Evolutionary conservation across 1,284 basidiomycete species (phyloP), one percentile per base, ranked within the genome.

Genomic region (Porogramme epimiltina): DNA sequence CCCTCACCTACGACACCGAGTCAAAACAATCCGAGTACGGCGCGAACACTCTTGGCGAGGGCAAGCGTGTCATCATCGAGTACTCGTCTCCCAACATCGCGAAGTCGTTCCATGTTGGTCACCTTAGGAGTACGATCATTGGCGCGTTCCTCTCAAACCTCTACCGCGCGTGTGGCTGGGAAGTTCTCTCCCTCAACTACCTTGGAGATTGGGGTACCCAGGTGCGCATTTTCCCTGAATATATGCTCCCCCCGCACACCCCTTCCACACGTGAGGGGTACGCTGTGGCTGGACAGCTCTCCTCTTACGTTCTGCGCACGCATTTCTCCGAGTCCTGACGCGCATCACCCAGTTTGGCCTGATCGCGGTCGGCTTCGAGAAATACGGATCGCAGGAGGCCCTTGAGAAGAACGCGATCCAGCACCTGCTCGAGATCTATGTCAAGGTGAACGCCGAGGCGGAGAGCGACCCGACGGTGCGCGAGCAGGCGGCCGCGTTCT

Each of bases 31-130:
- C 83, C 3, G 81, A 83, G 48, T 95, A 91, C 63, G 93, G 93
- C 18, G 80, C 81, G 2, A 91, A 91, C 67, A 73, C 76, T 15
- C 79, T 79, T n/a, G 93, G 91, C 3, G 74, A 79, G 46, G 92
- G 93, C 38, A 94, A 96, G 73, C 89, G 83, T 50, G 71, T 90
- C 57, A 69, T 93, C 58, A 79, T 93, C 62, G 90, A 99, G 70
- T 99, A 95, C 72, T 97, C 94, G 0, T 93, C 91, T 4, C 95
- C 96, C 18, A 99, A 99, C 71, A 98, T 99, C 66, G 96, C 97
- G 34, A 99, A 99, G 71, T 91, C 91, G 4, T 99, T 99, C 84
- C 96, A 99, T 66, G 95, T 98, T 51, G 97, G 97, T 16, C 96
- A 99, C 71, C 75, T 99, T 57, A 84, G 97, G 48, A 95, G 91